Percentiles rank a stretch among this genome's conserved stretches.
These are phyloP conservation scores for Chlorella vulgaris DNA, from an alignment of 139 green algal genomes.

Conservation along the genomic window DNA sequence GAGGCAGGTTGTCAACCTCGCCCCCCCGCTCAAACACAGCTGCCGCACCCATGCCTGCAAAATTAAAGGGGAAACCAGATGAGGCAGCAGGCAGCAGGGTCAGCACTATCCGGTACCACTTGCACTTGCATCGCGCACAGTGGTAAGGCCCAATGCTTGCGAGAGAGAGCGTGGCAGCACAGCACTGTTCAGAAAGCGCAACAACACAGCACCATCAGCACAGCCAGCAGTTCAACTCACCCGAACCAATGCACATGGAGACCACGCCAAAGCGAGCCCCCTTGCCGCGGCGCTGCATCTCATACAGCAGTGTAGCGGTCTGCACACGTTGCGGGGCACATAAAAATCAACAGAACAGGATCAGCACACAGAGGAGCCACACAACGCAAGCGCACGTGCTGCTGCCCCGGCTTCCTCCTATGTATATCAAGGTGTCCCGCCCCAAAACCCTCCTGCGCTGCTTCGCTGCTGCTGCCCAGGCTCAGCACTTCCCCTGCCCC, in stretches of 20 bases:
- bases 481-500: no score
- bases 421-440: no score
- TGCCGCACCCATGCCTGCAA: conserved; percentile 88
- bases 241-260: conserved; percentile 97
- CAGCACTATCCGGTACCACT: no score
- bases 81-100: background rate
- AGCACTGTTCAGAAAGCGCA: background rate
- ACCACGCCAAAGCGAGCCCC: conserved; percentile 93
- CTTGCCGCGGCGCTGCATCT: conserved; percentile 89
- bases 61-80: background rate
- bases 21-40: conserved; percentile 84
- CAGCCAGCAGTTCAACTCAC: background rate
- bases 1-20: conserved; percentile 18
- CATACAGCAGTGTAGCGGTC: conserved; percentile 95
- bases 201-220: background rate
- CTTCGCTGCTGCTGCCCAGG: no score
- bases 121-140: no score
- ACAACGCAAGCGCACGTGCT: background rate
- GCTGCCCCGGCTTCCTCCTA: no score
- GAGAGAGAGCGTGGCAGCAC: background rate
- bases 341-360: background rate
- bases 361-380: background rate
- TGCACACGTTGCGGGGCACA: conserved; percentile 17
- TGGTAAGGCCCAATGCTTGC: no score
- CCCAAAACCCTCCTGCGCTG: no score